Evolutionary conservation across 306 rosid species (phyloP), one percentile per base, ranked within the genome.

Genomic region (Casuarina cunninghamiana): DNA sequence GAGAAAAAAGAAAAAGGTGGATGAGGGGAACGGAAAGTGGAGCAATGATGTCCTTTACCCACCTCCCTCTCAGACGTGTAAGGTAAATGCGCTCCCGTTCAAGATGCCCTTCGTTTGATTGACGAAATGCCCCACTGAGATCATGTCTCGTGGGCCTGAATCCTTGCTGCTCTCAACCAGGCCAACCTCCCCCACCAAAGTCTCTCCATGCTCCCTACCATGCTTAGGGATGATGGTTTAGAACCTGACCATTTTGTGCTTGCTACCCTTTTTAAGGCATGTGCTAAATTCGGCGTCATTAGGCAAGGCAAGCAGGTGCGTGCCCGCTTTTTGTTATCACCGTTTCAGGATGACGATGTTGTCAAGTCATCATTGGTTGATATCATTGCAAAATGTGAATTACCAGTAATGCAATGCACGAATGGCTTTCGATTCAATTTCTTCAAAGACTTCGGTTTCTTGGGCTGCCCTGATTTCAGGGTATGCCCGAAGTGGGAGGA

Each of bases 391-490:
- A 91, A 91, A 73, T 89, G 94, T 38, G 88, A 86, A n/a, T 75
- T 86, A 65, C 88, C 88, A 0, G 87, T 26, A 26, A 26, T 26
- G 84, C 75, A 73, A 78, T 60, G 97, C 93, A 3, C 86, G 86
- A 38, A 80, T 84, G 12, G 90, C 88, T 70, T 94, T 94, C 63
- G 81, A 87, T 49, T 90, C 91, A 11, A 91, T 90, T 76, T 74
- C 60, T 69, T 35, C 41, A 8, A 79, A 63, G 73, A 94, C 80
- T 85, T 70, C 84, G 1, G 81, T 89, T 77, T 85, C 93, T 69
- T 89, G 93, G 96, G 91, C 97, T 21, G 86, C 94, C 6, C 79
- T 94, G 94, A 85, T 94, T 71, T 89, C 85, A 10, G 98, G 91
- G 77, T 91, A 86, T 77, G 98, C 98, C 0, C 77, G 87, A 44